Conservation (phyloP, 2,329 filamentous ascomycete genomes). For the Talaromyces sp. region DNA sequence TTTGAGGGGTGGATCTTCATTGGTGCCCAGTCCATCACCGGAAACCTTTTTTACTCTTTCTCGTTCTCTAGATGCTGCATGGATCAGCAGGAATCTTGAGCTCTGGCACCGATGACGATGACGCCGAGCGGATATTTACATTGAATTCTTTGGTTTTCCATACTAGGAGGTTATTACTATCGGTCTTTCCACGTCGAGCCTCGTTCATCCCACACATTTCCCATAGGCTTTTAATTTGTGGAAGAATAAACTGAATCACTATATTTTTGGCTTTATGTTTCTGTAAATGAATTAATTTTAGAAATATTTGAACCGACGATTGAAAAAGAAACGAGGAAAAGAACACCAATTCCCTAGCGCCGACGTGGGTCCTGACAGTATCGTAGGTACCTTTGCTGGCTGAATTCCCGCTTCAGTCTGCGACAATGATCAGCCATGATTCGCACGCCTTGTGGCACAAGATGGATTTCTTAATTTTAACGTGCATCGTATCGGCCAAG, state of each 20-base stretch:
- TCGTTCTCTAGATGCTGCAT: conserved; percentile 3
- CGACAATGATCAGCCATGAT: conserved; percentile 13
- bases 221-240: conserved; percentile 13
- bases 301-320: neutral
- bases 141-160: neutral
- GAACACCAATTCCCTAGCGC: conserved; percentile 11
- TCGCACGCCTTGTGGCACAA: conserved; percentile 21
- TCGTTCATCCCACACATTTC: neutral
- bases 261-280: neutral
- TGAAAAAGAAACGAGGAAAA: neutral
- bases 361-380: conserved; percentile 4
- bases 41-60: conserved; percentile 8
- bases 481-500: conserved; percentile 10
- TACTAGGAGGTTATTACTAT: neutral
- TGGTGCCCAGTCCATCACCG: conserved; percentile 21
- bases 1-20: conserved; percentile 8
- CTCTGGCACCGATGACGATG: neutral
- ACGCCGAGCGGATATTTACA: too few relatives aligned
- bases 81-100: neutral
- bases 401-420: conserved; percentile 4
- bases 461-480: conserved; percentile 24
- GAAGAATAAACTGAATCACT: conserved; percentile 12
- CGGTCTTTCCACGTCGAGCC: neutral
- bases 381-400: conserved; percentile 10
- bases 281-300: too few relatives aligned